Conservation (phyloP, 768 basidiomycete species). For the Suillus discolor region DNA sequence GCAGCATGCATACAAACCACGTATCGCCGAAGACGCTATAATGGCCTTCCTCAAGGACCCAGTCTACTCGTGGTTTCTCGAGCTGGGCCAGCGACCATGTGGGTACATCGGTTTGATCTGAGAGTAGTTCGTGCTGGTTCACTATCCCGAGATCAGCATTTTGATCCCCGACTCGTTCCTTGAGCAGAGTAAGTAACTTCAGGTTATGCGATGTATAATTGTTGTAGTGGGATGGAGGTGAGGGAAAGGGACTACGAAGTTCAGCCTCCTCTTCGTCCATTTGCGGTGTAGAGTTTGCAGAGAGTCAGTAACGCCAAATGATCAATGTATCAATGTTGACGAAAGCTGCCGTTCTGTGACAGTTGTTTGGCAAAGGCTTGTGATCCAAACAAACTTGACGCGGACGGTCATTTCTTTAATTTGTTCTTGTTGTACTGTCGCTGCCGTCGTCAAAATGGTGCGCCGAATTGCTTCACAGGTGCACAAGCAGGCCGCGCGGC, state of each 20-base stretch:
- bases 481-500: constrained; percentile 82
- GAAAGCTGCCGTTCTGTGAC: neutral
- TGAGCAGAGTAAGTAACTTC: constrained; percentile 62
- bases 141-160: constrained; percentile 37
- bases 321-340: neutral
- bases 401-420: neutral
- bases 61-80: constrained; percentile 87
- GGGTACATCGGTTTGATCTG: constrained; percentile 74
- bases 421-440: neutral
- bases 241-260: constrained; percentile 86
- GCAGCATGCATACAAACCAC: constrained; percentile 72
- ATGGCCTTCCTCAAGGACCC: constrained; percentile 84
- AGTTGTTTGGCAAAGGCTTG: constrained; percentile 8
- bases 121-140: constrained; percentile 63
- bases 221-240: constrained; percentile 82
- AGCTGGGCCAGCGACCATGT: constrained; percentile 76
- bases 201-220: constrained; percentile 79
- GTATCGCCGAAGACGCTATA: constrained; percentile 87
- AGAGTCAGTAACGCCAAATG: neutral
- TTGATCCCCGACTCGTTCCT: constrained; percentile 48
- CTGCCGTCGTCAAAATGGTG: constrained; percentile 49
- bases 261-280: constrained; percentile 70
- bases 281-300: neutral
- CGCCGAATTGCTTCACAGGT: constrained; percentile 85
- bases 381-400: constrained; percentile 5